Percentiles rank a stretch among this genome's conserved stretches.
These are phyloP conservation scores for Phytophthora syringae DNA, from an alignment of 352 stramenopile genomes.

Conservation along the genomic window DNA sequence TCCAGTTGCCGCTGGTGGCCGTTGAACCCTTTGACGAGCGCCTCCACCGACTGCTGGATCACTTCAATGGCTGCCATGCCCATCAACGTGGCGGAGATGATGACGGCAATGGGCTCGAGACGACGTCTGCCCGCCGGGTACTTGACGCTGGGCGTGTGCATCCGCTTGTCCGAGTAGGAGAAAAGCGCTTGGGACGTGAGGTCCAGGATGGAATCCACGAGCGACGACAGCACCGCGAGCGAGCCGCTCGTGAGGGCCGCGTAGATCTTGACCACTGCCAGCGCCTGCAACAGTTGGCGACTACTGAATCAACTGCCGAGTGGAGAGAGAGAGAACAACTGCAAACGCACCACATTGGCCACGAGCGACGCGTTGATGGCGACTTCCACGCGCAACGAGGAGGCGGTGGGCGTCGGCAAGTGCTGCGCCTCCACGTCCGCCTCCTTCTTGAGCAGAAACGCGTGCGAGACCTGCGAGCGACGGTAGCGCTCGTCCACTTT, in stretches of 20 bases:
- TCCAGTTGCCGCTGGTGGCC: conserved; percentile 71
- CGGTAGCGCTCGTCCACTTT: conserved; percentile 36
- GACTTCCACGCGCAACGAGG: conserved; percentile 53
- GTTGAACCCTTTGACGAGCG: conserved; percentile 74
- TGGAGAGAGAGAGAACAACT: not conserved
- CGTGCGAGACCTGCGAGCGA: conserved; percentile 78
- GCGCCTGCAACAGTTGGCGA: conserved; percentile 34
- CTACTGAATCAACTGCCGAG: not conserved
- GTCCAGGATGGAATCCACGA: conserved; percentile 95
- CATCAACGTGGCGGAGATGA: conserved; percentile 97
- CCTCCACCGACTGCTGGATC: conserved; percentile 91
- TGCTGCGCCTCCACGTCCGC: conserved; percentile 50
- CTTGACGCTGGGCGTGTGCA: conserved; percentile 88
- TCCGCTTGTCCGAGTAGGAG: conserved; percentile 94
- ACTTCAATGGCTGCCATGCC: conserved; percentile 96
- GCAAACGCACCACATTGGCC: conserved; percentile 71
- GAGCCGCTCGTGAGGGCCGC: conserved; percentile 86
- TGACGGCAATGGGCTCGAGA: conserved; percentile 95
- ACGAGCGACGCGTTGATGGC: conserved; percentile 74
- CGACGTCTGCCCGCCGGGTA: conserved; percentile 94
- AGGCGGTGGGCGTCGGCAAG: conserved; percentile 37
- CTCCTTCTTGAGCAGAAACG: conserved; percentile 70
- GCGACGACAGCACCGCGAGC: conserved; percentile 93
- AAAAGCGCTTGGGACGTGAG: conserved; percentile 94
- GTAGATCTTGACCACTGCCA: conserved; percentile 79